A percentile compares a stretch with the other conserved stretches of the same genome.
phyloP scores from a whole-genome alignment of 495 filamentous ascomycete species.

The Aspergillus ostianus region DNA sequence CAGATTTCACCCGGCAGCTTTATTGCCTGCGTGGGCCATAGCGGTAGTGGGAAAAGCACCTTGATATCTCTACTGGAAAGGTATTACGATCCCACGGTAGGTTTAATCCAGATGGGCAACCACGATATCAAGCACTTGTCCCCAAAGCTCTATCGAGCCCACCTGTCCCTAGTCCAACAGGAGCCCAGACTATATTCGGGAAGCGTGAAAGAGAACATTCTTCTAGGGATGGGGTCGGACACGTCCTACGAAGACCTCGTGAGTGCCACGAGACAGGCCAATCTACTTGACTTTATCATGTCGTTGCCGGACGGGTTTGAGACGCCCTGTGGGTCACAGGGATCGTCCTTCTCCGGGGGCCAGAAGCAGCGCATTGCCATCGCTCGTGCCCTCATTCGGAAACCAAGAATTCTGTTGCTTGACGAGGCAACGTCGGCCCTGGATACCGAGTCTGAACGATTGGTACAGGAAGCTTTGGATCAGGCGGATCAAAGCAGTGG shows the following conservation, averaged over 20 bases:
- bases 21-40: constrained; percentile 61
- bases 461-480: constrained; percentile 63
- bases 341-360: constrained; percentile 58
- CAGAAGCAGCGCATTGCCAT: constrained; percentile 69
- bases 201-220: constrained; percentile 65
- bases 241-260: constrained; percentile 50
- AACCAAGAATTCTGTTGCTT: constrained; percentile 60
- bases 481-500: constrained; percentile 45
- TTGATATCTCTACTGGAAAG: constrained; percentile 56
- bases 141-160: constrained; percentile 26
- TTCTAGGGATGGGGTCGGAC: constrained; percentile 43
- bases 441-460: constrained; percentile 62
- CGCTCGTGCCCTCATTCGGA: constrained; percentile 62
- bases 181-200: constrained; percentile 76
- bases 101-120: constrained; percentile 50
- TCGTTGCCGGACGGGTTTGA: constrained; percentile 58
- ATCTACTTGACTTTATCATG: constrained; percentile 61
- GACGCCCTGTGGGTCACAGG: constrained; percentile 57
- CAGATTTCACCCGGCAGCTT: constrained; percentile 49
- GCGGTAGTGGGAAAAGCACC: constrained; percentile 67
- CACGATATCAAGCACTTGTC: constrained; percentile 45
- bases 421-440: constrained; percentile 70
- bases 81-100: constrained; percentile 55
- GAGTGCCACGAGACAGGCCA: constrained; percentile 56
- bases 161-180: constrained; percentile 44